A percentile compares a stretch with the other conserved stretches of the same genome.
Evolutionary conservation across 2,329 filamentous ascomycete species (phyloP).

Genomic region (Microdochium bolleyi): DNA sequence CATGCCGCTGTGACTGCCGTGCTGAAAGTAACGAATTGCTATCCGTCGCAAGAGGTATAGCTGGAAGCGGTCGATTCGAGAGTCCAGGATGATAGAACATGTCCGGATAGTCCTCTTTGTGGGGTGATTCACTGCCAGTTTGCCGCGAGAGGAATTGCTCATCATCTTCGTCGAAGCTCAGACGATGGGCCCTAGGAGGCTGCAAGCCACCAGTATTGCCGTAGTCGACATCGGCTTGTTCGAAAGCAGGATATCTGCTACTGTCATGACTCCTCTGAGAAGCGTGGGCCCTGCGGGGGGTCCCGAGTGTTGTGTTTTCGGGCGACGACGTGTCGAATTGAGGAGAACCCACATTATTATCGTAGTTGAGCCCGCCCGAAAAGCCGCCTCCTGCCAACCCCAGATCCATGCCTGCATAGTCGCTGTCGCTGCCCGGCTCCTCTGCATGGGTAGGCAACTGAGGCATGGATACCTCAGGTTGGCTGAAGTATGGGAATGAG

Average conservation of each 20-base stretch:
- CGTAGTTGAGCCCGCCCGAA: conserved; percentile 42
- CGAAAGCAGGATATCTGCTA: conserved; percentile 33
- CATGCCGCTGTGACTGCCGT: conserved; percentile 32
- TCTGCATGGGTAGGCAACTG: conserved; percentile 38
- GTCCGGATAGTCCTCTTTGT: conserved; percentile 71
- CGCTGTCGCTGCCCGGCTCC: conserved; percentile 60
- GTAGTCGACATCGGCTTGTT: conserved; percentile 71
- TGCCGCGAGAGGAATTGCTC: conserved; percentile 57
- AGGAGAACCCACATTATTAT: conserved; percentile 34
- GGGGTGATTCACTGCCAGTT: conserved; percentile 57
- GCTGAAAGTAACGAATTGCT: conserved; percentile 42
- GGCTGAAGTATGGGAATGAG: conserved; percentile 39
- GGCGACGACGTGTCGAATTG: conserved; percentile 19
- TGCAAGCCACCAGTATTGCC: conserved; percentile 85
- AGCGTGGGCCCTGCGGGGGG: conserved; percentile 27
- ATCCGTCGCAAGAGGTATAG: conserved; percentile 56
- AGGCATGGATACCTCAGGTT: conserved; percentile 23
- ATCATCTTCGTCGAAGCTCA: conserved; percentile 91
- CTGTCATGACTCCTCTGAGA: conserved; percentile 30
- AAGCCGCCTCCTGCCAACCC: conserved; percentile 68
- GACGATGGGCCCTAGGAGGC: conserved; percentile 61
- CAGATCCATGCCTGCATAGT: conserved; percentile 66
- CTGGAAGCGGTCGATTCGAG: conserved; percentile 54
- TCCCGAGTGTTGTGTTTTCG: conserved; percentile 26
- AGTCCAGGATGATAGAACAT: conserved; percentile 91